Evolutionary conservation across 2,329 filamentous ascomycete genomes (phyloP).

Genomic region (Delphinella strobiligena): DNA sequence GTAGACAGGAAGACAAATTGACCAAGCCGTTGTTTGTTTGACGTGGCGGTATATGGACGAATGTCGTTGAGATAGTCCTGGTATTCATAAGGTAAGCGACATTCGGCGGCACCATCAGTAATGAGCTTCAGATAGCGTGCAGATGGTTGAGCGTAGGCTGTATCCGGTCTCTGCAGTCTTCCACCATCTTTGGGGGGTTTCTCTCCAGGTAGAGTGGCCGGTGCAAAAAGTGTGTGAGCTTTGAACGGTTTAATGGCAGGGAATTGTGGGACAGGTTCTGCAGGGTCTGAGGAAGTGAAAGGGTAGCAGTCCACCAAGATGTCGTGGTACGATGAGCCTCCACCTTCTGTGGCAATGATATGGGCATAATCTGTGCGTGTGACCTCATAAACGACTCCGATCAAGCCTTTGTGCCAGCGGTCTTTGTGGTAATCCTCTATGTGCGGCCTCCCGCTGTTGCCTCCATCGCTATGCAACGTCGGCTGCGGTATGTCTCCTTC

Average conservation of each 20-base stretch:
- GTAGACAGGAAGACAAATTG: slow-evolving; percentile 46
- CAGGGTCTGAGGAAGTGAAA: slow-evolving; percentile 42
- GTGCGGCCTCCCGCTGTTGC: not conserved
- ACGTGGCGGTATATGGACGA: slow-evolving; percentile 59
- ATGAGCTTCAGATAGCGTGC: slow-evolving; percentile 74
- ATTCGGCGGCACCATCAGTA: slow-evolving; percentile 64
- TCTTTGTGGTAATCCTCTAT: slow-evolving; percentile 44
- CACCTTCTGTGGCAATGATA: slow-evolving; percentile 86
- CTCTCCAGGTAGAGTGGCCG: slow-evolving; percentile 26
- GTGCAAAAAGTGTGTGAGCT: slow-evolving; percentile 74
- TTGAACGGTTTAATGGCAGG: slow-evolving; percentile 58
- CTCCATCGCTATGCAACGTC: slow-evolving; percentile 10
- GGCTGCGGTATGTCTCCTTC: slow-evolving; percentile 16
- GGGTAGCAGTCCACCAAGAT: slow-evolving; percentile 67
- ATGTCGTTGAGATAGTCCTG: slow-evolving; percentile 58
- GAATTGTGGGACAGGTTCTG: slow-evolving; percentile 48
- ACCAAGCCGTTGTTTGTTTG: slow-evolving; percentile 53
- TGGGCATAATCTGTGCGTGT: slow-evolving; percentile 68
- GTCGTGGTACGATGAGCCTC: slow-evolving; percentile 73
- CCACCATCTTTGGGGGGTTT: slow-evolving; percentile 20
- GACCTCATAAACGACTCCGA: slow-evolving; percentile 94
- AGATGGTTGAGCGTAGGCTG: slow-evolving; percentile 69
- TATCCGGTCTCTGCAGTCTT: slow-evolving; percentile 48
- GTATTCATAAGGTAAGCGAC: slow-evolving; percentile 69
- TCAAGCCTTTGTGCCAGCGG: slow-evolving; percentile 67